Evolutionary conservation across 169 alveolate genomes (phyloP).

Genomic region (Cryptosporidium bovis): DNA sequence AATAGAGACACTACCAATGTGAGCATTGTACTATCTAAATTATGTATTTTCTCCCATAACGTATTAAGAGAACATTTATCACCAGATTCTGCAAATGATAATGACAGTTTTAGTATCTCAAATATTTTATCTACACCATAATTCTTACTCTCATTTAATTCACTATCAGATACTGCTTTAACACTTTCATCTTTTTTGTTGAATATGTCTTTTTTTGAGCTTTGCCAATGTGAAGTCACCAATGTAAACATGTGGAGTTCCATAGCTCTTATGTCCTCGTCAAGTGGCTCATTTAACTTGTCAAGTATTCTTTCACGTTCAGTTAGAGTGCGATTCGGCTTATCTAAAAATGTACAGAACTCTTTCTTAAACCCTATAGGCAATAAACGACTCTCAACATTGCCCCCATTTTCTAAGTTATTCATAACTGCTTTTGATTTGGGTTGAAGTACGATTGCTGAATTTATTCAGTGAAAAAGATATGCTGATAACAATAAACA

Average conservation of each 20-base stretch:
- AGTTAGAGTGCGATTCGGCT: conserved; percentile 15
- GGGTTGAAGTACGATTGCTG: background rate
- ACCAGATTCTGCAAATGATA: conserved; percentile 51
- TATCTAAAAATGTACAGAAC: conserved; percentile 59
- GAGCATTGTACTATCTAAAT: conserved; percentile 61
- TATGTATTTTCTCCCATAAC: conserved; percentile 25
- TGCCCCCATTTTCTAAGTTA: background rate
- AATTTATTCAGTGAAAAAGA: background rate
- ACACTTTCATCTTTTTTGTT: background rate
- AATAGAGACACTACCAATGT: conserved; percentile 78
- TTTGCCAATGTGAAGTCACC: conserved; percentile 64
- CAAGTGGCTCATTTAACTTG: conserved; percentile 56
- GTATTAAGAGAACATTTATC: conserved; percentile 9
- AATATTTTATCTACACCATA: conserved; percentile 33
- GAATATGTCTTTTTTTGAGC: conserved; percentile 28
- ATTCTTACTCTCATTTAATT: background rate
- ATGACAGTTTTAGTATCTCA: conserved; percentile 47
- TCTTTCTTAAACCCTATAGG: conserved; percentile 61
- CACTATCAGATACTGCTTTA: background rate
- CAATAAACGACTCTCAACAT: conserved; percentile 22
- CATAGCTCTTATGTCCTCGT: conserved; percentile 65
- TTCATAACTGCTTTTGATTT: background rate
- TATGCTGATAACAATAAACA: background rate
- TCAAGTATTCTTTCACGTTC: conserved; percentile 9
- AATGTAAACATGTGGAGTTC: conserved; percentile 70